phyloP scores from a whole-genome alignment of 768 basidiomycete species.

The Russula olivacea region DNA sequence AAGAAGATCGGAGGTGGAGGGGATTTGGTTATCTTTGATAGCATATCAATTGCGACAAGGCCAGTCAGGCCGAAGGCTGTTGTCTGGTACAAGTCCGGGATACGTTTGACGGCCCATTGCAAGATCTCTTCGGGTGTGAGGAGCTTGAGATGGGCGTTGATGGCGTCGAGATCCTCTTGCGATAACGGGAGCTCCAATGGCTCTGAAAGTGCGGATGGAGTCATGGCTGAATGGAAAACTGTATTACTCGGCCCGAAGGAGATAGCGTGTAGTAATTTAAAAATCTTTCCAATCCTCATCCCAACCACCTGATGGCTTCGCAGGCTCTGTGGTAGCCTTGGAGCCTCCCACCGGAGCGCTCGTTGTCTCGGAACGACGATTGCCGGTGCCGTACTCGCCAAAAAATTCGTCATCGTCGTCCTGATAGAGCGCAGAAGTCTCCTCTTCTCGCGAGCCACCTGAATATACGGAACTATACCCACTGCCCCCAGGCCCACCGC shows the following conservation, averaged over 20 bases:
- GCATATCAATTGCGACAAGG: slow-evolving; percentile 90
- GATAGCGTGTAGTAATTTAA: slow-evolving; percentile 22
- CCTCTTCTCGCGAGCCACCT: slow-evolving; percentile 49
- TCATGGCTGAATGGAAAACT: neutral
- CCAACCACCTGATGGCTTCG: slow-evolving; percentile 39
- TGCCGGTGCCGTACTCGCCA: slow-evolving; percentile 15
- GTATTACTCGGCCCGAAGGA: slow-evolving; percentile 5
- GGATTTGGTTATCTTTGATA: slow-evolving; percentile 65
- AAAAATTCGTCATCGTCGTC: slow-evolving; percentile 55
- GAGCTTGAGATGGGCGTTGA: slow-evolving; percentile 68
- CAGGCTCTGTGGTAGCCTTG: slow-evolving; percentile 15
- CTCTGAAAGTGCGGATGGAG: slow-evolving; percentile 32
- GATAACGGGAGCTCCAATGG: slow-evolving; percentile 55
- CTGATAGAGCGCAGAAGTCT: slow-evolving; percentile 56
- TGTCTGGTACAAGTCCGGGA: slow-evolving; percentile 84
- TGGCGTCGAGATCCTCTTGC: slow-evolving; percentile 48
- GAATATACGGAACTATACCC: slow-evolving; percentile 34
- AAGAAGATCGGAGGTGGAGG: slow-evolving; percentile 89
- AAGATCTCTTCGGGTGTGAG: slow-evolving; percentile 83
- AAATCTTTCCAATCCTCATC: slow-evolving; percentile 47
- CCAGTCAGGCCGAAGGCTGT: slow-evolving; percentile 97
- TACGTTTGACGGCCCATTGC: slow-evolving; percentile 71
- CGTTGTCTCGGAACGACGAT: neutral
- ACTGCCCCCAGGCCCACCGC: slow-evolving; percentile 47
- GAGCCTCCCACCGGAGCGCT: neutral